These are phyloP conservation scores for Leucaena leucocephala DNA, from an alignment of 306 rosid genomes.

Conservation along the genomic window DNA sequence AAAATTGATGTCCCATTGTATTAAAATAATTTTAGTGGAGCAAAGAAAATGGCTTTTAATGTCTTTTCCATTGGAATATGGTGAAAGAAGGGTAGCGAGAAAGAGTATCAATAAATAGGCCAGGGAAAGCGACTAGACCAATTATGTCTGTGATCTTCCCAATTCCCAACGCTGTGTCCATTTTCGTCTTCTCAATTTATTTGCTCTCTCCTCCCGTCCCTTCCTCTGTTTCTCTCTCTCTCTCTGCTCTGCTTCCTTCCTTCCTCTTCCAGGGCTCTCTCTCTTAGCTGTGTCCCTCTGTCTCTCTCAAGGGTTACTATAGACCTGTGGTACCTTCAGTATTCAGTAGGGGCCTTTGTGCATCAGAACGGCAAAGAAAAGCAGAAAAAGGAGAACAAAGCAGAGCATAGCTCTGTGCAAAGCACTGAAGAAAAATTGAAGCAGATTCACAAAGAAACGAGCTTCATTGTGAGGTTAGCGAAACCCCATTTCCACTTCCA, in stretches of 20 bases:
- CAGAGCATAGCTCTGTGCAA: not conserved
- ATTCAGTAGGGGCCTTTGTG: not conserved
- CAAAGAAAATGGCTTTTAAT: no score
- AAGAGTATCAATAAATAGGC: not conserved
- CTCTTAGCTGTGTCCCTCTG: conserved; percentile 20
- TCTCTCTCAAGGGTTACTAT: conserved; percentile 6
- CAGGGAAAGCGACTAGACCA: conserved; percentile 39
- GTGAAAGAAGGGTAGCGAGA: no score
- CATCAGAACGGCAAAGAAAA: not conserved
- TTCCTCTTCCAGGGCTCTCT: not conserved
- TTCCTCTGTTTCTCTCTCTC: conserved; percentile 12
- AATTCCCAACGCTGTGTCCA: conserved; percentile 48
- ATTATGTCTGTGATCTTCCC: conserved; percentile 26
- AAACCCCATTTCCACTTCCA: not conserved
- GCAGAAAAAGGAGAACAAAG: not conserved
- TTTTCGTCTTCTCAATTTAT: conserved; percentile 37
- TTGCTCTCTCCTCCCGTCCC: not conserved
- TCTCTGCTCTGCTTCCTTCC: conserved; percentile 12
- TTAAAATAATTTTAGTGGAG: no score
- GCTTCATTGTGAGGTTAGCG: conserved; percentile 36
- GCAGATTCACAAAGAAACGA: not conserved
- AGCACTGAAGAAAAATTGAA: conserved; percentile 20
- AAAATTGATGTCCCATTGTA: no score
- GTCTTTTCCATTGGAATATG: no score
- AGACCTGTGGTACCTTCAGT: conserved; percentile 19